These are phyloP conservation scores for Metschnikowia lochheadii DNA, from an alignment of 805 yeast genomes.

Conservation along the genomic window DNA sequence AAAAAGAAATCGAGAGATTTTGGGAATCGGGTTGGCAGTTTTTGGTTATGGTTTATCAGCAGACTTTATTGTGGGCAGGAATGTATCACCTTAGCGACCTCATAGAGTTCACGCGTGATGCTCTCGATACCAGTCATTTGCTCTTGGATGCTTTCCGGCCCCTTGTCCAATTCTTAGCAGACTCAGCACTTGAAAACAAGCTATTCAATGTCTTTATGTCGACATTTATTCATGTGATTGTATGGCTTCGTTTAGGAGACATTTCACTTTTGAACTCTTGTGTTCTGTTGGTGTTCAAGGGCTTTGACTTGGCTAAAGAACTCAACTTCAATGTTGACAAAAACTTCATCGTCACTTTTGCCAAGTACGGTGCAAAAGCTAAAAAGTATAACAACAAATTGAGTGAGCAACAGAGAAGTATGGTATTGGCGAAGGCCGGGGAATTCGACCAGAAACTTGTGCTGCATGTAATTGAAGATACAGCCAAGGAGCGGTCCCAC, in stretches of 20 bases:
- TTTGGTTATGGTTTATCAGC: constrained; percentile 59
- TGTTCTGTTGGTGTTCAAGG: constrained; percentile 61
- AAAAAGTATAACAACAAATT: constrained; percentile 68
- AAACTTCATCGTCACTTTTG: constrained; percentile 51
- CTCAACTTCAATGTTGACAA: constrained; percentile 49
- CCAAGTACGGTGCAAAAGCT: constrained; percentile 62
- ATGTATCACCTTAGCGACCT: constrained; percentile 51
- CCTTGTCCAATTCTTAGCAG: constrained; percentile 19
- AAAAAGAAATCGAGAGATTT: constrained; percentile 32
- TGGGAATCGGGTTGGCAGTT: constrained; percentile 78
- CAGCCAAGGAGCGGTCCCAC: constrained; percentile 33
- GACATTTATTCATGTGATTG: constrained; percentile 65
- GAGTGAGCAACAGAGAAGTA: constrained; percentile 59
- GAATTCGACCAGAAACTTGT: constrained; percentile 52
- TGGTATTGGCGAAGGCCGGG: constrained; percentile 59
- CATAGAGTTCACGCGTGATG: constrained; percentile 82
- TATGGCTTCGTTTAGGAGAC: constrained; percentile 83
- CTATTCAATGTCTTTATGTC: constrained; percentile 52
- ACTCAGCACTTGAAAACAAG: constrained; percentile 9
- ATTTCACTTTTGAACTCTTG: constrained; percentile 67
- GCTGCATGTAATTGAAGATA: constrained; percentile 36
- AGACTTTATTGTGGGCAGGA: constrained; percentile 74
- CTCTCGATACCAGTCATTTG: constrained; percentile 69
- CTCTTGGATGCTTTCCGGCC: constrained; percentile 63
- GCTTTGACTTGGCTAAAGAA: constrained; percentile 61